A percentile compares a stretch with the other conserved stretches of the same genome.
Conservation (phyloP, 805 yeast genomes). For the Yamadazyma olivae region DNA sequence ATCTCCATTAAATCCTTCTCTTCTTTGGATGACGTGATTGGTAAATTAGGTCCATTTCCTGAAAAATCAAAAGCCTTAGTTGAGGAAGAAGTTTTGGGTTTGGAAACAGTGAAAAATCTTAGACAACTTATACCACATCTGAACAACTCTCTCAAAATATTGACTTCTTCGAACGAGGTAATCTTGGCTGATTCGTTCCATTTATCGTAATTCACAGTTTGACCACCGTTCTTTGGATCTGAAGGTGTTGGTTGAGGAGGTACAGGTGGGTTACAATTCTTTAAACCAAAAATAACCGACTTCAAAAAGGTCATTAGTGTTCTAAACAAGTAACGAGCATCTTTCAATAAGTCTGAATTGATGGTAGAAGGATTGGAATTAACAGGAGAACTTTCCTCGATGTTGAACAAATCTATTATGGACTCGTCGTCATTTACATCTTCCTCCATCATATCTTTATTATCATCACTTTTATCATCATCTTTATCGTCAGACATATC, state of each 20-base stretch:
- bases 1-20: slow-evolving; percentile 96
- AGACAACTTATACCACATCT: slow-evolving; percentile 83
- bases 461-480: slow-evolving; percentile 11
- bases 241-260: slow-evolving; percentile 42
- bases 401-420: slow-evolving; percentile 29
- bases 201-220: slow-evolving; percentile 39
- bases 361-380: slow-evolving; percentile 47
- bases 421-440: slow-evolving; percentile 9
- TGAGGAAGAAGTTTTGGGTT: slow-evolving; percentile 38
- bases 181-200: slow-evolving; percentile 89
- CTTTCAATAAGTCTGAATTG: slow-evolving; percentile 71
- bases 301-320: slow-evolving; percentile 87
- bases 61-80: slow-evolving; percentile 52
- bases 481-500: slow-evolving; percentile 8
- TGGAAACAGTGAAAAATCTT: slow-evolving; percentile 62
- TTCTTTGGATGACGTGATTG: slow-evolving; percentile 85
- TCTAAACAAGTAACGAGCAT: slow-evolving; percentile 82
- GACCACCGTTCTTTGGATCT: slow-evolving; percentile 45
- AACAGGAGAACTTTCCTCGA: slow-evolving; percentile 53
- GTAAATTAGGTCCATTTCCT: slow-evolving; percentile 75
- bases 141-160: slow-evolving; percentile 71
- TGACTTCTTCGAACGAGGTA: slow-evolving; percentile 79
- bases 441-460: slow-evolving; percentile 11
- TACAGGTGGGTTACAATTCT: slow-evolving; percentile 80
- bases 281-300: slow-evolving; percentile 84